Conservation (phyloP, 768 basidiomycete species). For the Mycena vulgaris region DNA sequence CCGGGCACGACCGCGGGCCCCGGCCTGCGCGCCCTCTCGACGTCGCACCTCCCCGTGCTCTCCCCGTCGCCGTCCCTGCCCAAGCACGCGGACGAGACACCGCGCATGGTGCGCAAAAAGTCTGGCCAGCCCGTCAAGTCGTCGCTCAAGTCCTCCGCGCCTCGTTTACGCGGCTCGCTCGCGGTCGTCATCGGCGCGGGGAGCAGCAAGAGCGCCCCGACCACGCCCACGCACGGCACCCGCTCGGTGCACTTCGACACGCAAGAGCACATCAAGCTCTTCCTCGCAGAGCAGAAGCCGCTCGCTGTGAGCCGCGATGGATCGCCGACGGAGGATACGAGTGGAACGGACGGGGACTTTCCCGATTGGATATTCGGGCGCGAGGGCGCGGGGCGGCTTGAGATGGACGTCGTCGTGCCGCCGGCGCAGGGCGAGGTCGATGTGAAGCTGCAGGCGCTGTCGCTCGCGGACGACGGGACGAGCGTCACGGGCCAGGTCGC, state of each 20-base stretch:
- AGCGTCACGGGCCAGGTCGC: conserved; percentile 81
- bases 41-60: conserved; percentile 48
- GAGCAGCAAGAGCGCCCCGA: conserved; percentile 81
- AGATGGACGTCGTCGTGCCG: conserved; percentile 81
- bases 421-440: conserved; percentile 58
- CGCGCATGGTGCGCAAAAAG: conserved; percentile 86
- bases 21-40: conserved; percentile 52
- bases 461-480: conserved; percentile 65
- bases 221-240: conserved; percentile 84
- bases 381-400: conserved; percentile 55
- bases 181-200: conserved; percentile 65
- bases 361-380: conserved; percentile 76
- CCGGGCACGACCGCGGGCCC: conserved; percentile 45
- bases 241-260: conserved; percentile 96
- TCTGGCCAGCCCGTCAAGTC: conserved; percentile 95
- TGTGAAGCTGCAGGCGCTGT: conserved; percentile 69
- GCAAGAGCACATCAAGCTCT: conserved; percentile 94
- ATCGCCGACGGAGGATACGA: conserved; percentile 87
- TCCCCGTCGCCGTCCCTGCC: conserved; percentile 44
- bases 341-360: conserved; percentile 85
- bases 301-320: conserved; percentile 93
- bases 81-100: conserved; percentile 45
- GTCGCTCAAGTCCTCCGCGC: conserved; percentile 83
- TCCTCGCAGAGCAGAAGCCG: conserved; percentile 95
- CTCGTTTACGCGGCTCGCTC: conserved; percentile 64